Conservation (phyloP, 768 basidiomycete genomes). For the Agrocybe praecox region DNA sequence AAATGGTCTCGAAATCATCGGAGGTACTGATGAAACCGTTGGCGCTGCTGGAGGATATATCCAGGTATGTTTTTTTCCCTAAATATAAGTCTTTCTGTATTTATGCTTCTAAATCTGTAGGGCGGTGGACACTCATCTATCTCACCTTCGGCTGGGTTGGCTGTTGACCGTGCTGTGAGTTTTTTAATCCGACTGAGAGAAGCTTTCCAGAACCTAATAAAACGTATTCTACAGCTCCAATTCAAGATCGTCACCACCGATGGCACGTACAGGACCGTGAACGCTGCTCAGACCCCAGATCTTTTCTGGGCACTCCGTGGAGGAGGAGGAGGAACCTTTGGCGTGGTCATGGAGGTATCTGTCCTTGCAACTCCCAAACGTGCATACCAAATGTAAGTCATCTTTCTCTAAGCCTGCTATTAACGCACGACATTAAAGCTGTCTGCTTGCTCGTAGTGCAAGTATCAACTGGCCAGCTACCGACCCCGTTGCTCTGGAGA, state of each 20-base stretch:
- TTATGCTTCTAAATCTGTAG: slow-evolving; percentile 8
- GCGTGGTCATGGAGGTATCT: slow-evolving; percentile 38
- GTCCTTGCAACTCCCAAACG: slow-evolving; percentile 39
- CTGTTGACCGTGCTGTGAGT: slow-evolving; percentile 48
- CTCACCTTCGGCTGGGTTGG: slow-evolving; percentile 45
- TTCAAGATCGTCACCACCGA: slow-evolving; percentile 57
- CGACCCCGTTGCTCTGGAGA: slow-evolving; percentile 24
- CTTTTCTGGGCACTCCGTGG: slow-evolving; percentile 58
- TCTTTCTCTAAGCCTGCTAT: not conserved
- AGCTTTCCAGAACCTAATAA: not conserved
- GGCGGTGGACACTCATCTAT: slow-evolving; percentile 48
- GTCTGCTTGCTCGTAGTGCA: slow-evolving; percentile 26
- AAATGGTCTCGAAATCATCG: slow-evolving; percentile 46
- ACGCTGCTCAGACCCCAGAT: slow-evolving; percentile 51
- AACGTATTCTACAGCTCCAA: slow-evolving; percentile 34
- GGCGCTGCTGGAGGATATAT: slow-evolving; percentile 47
- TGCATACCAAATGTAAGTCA: slow-evolving; percentile 13
- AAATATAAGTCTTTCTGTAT: not conserved
- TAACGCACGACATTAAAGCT: not conserved
- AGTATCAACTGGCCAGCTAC: slow-evolving; percentile 32
- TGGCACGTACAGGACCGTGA: slow-evolving; percentile 44
- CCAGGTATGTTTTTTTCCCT: slow-evolving; percentile 15
- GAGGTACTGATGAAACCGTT: slow-evolving; percentile 44
- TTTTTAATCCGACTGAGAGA: not conserved
- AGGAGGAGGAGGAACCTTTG: slow-evolving; percentile 51